phyloP scores from a whole-genome alignment of 306 rosid species.

The Prunus campanulata region DNA sequence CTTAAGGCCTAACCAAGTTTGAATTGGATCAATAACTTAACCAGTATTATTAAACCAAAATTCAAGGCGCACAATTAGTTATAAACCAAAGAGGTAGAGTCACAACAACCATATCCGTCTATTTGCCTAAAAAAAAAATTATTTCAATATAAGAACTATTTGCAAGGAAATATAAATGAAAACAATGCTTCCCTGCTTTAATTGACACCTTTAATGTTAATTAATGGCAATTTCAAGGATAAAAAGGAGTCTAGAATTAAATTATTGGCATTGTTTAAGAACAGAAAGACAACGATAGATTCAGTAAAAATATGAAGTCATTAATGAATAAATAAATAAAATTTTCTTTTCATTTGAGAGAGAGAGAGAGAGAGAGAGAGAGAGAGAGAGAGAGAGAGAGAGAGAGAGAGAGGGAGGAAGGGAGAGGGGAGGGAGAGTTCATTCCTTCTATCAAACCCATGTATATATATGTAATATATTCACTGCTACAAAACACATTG shows the following conservation, averaged over 20 bases:
- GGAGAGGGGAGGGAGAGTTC: neutral
- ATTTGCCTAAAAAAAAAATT: neutral
- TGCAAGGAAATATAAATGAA: no score
- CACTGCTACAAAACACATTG: neutral
- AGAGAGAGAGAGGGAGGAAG: neutral
- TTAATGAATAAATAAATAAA: neutral
- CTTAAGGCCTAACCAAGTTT: neutral
- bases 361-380: neutral
- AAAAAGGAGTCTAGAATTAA: neutral
- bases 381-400: slow-evolving; percentile 1
- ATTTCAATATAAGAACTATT: neutral
- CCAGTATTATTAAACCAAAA: neutral
- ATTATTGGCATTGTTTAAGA: neutral
- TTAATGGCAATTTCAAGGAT: neutral
- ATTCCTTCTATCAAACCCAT: neutral
- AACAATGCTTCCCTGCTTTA: no score
- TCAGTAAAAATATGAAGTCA: neutral
- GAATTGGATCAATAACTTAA: neutral
- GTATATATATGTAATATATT: neutral
- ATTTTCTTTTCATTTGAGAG: neutral
- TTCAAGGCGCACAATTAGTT: neutral
- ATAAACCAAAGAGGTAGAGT: neutral
- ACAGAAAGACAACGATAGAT: neutral
- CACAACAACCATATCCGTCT: neutral
- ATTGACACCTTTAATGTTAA: no score